phyloP scores from a whole-genome alignment of 805 yeast genomes.

The Lipomyces lipofer region DNA sequence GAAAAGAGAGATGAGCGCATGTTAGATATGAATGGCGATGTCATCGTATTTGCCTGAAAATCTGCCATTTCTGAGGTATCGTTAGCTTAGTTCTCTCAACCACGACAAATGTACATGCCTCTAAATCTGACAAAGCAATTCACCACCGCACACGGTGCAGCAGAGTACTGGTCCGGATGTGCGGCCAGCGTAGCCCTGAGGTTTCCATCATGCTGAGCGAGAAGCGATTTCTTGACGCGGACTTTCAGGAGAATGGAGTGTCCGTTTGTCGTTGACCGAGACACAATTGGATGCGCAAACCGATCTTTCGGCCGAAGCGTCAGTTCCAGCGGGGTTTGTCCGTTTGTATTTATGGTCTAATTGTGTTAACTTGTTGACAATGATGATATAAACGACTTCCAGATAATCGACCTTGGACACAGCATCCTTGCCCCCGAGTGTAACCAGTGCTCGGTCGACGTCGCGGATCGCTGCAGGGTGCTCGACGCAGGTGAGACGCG shows the following conservation, averaged over 20 bases:
- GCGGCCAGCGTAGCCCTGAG: slow-evolving; percentile 61
- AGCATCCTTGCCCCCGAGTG: slow-evolving; percentile 27
- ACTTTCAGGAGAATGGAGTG: slow-evolving; percentile 39
- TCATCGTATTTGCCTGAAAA: slow-evolving; percentile 60
- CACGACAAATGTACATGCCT: slow-evolving; percentile 57
- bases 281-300: slow-evolving; percentile 52
- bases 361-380: background rate
- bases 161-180: slow-evolving; percentile 51
- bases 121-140: slow-evolving; percentile 73
- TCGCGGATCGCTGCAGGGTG: slow-evolving; percentile 26
- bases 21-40: slow-evolving; percentile 49
- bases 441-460: slow-evolving; percentile 19
- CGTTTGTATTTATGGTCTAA: slow-evolving; percentile 39
- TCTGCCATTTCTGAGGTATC: slow-evolving; percentile 27
- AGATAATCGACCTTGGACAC: slow-evolving; percentile 13
- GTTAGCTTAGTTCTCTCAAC: background rate
- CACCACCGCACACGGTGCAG: slow-evolving; percentile 66
- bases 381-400: background rate
- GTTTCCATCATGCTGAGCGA: slow-evolving; percentile 42
- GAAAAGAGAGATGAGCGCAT: slow-evolving; percentile 43
- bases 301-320: slow-evolving; percentile 41
- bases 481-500: slow-evolving; percentile 29
- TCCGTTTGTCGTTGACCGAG: slow-evolving; percentile 36
- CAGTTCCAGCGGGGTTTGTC: slow-evolving; percentile 39
- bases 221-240: slow-evolving; percentile 36